phyloP scores from a whole-genome alignment of 2,329 filamentous ascomycete genomes.

The Venturia effusa region DNA sequence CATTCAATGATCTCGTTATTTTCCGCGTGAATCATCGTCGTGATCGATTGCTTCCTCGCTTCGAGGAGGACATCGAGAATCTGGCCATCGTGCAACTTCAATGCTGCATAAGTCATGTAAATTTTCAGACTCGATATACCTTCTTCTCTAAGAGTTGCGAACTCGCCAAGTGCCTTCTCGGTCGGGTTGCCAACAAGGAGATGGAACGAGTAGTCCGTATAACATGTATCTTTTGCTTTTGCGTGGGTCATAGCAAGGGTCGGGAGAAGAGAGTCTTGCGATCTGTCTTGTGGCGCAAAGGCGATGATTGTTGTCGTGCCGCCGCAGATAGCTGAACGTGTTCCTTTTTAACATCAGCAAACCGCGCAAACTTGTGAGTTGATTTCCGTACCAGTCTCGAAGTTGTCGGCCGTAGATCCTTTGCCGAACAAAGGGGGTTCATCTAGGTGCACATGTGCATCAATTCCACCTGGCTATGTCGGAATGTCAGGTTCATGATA shows the following conservation, averaged over 20 bases:
- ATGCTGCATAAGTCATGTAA: slow-evolving; percentile 32
- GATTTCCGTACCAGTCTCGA: slow-evolving; percentile 23
- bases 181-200: slow-evolving; percentile 29
- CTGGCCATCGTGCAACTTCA: slow-evolving; percentile 31
- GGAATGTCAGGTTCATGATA: neutral
- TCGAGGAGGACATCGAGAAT: slow-evolving; percentile 41
- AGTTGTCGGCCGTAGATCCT: slow-evolving; percentile 28
- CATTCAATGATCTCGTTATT: slow-evolving; percentile 41
- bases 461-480: slow-evolving; percentile 28
- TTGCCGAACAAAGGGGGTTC: slow-evolving; percentile 36
- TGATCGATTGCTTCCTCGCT: slow-evolving; percentile 34
- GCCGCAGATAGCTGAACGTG: slow-evolving; percentile 35
- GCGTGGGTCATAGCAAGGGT: slow-evolving; percentile 33
- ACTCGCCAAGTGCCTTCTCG: slow-evolving; percentile 23
- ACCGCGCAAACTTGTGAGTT: neutral
- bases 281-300: slow-evolving; percentile 37
- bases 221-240: slow-evolving; percentile 33
- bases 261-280: slow-evolving; percentile 33
- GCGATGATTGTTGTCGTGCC: slow-evolving; percentile 40
- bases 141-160: slow-evolving; percentile 23
- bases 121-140: slow-evolving; percentile 32
- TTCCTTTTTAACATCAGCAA: slow-evolving; percentile 17
- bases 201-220: slow-evolving; percentile 37
- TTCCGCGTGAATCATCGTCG: slow-evolving; percentile 40
- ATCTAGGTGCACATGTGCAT: slow-evolving; percentile 36